A percentile compares a stretch with the other conserved stretches of the same genome.
Conservation (phyloP, 1,284 basidiomycete genomes). For the Cutaneotrichosporon daszewskae region DNA sequence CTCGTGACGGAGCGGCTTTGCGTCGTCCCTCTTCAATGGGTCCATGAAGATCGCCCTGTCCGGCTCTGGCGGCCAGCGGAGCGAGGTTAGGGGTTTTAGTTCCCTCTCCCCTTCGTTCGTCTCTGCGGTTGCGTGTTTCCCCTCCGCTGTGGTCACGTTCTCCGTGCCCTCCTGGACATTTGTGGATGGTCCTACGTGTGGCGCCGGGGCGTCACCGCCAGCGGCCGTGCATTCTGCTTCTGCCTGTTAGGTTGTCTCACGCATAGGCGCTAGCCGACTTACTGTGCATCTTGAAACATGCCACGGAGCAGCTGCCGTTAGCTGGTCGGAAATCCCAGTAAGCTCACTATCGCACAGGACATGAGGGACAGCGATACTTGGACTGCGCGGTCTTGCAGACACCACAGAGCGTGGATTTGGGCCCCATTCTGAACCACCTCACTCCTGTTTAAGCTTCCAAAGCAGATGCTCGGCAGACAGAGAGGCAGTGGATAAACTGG, state of each 20-base stretch:
- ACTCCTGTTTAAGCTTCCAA: background rate
- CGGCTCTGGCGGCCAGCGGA: conserved; percentile 44
- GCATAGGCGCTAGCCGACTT: too few species aligned
- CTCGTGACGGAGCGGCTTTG: conserved; percentile 39
- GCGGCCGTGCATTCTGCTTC: too few species aligned
- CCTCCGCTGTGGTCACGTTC: too few species aligned
- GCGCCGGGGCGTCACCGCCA: too few species aligned
- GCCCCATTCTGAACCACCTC: conserved; percentile 4
- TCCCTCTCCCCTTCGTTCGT: background rate
- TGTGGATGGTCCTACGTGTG: too few species aligned
- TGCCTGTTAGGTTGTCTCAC: too few species aligned
- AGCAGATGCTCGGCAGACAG: background rate
- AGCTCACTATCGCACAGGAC: conserved; percentile 41
- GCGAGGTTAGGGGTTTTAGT: conserved; percentile 31
- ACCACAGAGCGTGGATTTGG: conserved; percentile 21
- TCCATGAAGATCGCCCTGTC: conserved; percentile 38
- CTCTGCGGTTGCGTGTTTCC: too few species aligned
- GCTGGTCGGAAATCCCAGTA: too few species aligned
- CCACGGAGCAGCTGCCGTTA: conserved; percentile 43
- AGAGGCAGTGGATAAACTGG: background rate
- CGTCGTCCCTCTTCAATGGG: conserved; percentile 41
- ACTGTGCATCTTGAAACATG: conserved; percentile 46
- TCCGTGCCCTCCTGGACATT: too few species aligned
- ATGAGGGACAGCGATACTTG: conserved; percentile 44
- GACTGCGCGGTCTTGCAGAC: conserved; percentile 31